phyloP scores from a whole-genome alignment of 306 rosid genomes.

The Lupinus albus region DNA sequence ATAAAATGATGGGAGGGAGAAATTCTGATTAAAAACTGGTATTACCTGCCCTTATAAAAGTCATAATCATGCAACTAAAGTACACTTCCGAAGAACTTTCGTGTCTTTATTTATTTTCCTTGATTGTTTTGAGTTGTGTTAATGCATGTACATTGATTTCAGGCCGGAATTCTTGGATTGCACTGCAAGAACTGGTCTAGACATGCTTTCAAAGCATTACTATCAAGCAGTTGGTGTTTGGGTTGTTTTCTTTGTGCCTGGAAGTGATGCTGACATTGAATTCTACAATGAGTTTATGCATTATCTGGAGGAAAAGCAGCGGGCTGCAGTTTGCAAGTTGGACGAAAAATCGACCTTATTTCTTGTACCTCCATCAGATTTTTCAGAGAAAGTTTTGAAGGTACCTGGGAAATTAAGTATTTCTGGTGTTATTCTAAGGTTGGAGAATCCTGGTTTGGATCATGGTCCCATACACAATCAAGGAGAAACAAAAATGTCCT shows the following conservation, averaged over 20 bases:
- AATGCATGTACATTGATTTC: constrained; percentile 48
- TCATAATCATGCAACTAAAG: constrained; percentile 30
- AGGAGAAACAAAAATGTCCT: constrained; percentile 54
- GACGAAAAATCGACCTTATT: constrained; percentile 88
- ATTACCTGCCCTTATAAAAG: constrained; percentile 11
- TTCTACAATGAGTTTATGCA: constrained; percentile 91
- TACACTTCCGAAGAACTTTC: constrained; percentile 1
- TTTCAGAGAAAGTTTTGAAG: constrained; percentile 84
- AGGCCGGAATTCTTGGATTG: constrained; percentile 96
- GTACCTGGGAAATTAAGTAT: constrained; percentile 97
- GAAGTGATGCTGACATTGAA: constrained; percentile 82
- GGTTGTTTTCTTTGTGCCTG: constrained; percentile 98
- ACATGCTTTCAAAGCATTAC: constrained; percentile 97
- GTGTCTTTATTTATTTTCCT: constrained; percentile 13
- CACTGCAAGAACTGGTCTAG: constrained; percentile 95
- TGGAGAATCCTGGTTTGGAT: constrained; percentile 71
- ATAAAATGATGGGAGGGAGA: constrained; percentile 1
- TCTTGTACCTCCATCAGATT: constrained; percentile 97
- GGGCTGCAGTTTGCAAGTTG: constrained; percentile 92
- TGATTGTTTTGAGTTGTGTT: constrained; percentile 37
- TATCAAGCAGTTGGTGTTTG: constrained; percentile 92
- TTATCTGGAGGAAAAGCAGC: constrained; percentile 89
- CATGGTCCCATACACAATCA: constrained; percentile 53
- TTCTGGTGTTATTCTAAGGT: constrained; percentile 87
- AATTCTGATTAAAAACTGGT: constrained; percentile 30